phyloP scores from a whole-genome alignment of 1,139 yeast genomes.

The Geotrichum citri-aurantii region DNA sequence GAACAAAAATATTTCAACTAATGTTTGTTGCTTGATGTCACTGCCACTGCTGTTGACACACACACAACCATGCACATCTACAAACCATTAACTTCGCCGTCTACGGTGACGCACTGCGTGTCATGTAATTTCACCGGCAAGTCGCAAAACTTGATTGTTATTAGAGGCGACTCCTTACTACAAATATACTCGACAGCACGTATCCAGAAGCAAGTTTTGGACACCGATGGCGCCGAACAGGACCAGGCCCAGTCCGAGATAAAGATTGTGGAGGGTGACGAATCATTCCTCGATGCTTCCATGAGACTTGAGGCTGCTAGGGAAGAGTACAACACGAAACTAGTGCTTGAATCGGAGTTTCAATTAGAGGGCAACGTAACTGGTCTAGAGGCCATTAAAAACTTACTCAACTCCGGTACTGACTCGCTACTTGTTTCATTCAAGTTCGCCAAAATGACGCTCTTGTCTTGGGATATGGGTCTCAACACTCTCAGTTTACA shows the following conservation, averaged over 20 bases:
- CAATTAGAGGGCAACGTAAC: conserved; percentile 66
- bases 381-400: conserved; percentile 42
- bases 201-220: conserved; percentile 25
- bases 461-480: conserved; percentile 65
- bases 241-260: conserved; percentile 18
- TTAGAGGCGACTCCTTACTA: conserved; percentile 59
- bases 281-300: conserved; percentile 30
- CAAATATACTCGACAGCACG: conserved; percentile 54
- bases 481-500: conserved; percentile 76
- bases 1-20: background rate
- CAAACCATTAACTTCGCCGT: conserved; percentile 73
- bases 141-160: conserved; percentile 53
- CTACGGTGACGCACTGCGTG: conserved; percentile 60
- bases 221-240: conserved; percentile 17
- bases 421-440: conserved; percentile 68
- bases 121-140: conserved; percentile 58
- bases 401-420: conserved; percentile 45
- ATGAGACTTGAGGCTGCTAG: conserved; percentile 20
- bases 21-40: background rate
- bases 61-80: conserved; percentile 62
- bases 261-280: conserved; percentile 20
- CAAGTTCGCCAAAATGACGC: conserved; percentile 68
- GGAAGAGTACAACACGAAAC: conserved; percentile 34
- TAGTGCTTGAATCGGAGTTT: conserved; percentile 59
- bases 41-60: background rate